phyloP scores from a whole-genome alignment of 495 filamentous ascomycete species.

The Copromyces sp. region DNA sequence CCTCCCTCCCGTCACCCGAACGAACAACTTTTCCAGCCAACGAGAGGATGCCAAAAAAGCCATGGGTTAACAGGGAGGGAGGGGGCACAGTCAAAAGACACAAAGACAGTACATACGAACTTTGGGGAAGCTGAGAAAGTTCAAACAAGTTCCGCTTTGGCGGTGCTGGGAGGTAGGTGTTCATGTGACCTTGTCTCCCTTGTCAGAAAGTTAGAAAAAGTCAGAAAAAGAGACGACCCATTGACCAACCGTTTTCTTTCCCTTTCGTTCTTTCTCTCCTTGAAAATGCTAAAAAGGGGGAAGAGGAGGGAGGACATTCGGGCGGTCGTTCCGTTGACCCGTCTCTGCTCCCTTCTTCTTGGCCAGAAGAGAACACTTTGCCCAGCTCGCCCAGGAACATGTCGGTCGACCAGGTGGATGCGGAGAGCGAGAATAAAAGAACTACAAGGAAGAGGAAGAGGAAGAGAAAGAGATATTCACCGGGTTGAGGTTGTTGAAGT shows the following conservation, averaged over 20 bases:
- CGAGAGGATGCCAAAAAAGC: neutral
- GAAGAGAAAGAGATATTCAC: neutral
- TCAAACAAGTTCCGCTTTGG: too few species aligned
- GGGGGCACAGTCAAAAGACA: neutral
- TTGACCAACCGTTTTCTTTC: neutral
- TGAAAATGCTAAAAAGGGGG: too few species aligned
- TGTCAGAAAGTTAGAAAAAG: neutral
- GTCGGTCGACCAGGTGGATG: neutral
- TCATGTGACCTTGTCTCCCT: neutral
- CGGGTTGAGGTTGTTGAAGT: neutral
- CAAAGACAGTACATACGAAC: neutral
- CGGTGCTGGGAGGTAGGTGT: neutral
- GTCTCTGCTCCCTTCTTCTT: neutral
- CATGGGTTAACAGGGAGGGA: neutral
- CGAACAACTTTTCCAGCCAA: neutral
- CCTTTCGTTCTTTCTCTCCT: too few species aligned
- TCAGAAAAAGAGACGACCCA: neutral
- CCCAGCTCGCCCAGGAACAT: neutral
- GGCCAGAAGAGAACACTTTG: too few species aligned
- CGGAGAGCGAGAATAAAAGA: neutral
- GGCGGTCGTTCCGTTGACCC: neutral
- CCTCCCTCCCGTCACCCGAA: neutral
- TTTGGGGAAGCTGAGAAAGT: too few species aligned
- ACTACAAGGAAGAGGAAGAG: neutral
- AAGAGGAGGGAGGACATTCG: too few species aligned